phyloP scores from a whole-genome alignment of 169 alveolate genomes.

The Cryptosporidium sp. region DNA sequence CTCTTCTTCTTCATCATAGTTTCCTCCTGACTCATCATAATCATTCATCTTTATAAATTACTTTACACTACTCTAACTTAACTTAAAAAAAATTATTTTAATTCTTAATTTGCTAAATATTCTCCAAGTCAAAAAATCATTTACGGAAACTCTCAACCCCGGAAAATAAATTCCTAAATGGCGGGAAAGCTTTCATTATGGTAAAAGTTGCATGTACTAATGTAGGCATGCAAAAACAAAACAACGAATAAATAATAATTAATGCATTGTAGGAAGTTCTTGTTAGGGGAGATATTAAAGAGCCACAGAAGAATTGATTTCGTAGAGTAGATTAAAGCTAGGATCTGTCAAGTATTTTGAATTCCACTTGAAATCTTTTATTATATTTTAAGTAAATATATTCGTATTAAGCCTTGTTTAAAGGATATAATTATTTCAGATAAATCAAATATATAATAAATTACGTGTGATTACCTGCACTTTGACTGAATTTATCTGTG shows the following conservation, averaged over 20 bases:
- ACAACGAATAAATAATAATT: no score
- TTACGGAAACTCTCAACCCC: constrained; percentile 4
- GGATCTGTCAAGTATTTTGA: background rate
- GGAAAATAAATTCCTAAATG: background rate
- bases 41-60: constrained; percentile 39
- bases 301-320: background rate
- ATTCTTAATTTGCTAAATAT: background rate
- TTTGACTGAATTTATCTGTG: background rate
- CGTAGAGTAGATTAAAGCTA: background rate
- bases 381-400: background rate
- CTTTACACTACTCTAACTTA: background rate
- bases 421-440: background rate
- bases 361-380: background rate
- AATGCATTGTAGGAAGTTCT: background rate
- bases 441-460: background rate
- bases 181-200: background rate
- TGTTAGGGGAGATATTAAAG: background rate
- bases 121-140: background rate
- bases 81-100: background rate
- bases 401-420: background rate
- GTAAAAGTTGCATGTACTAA: background rate
- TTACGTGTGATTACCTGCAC: background rate
- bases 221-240: background rate
- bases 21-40: constrained; percentile 67
- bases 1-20: constrained; percentile 68